Evolutionary conservation across 768 basidiomycete species (phyloP), one percentile per base, ranked within the genome.

Genomic region (Tulasnella sp.): DNA sequence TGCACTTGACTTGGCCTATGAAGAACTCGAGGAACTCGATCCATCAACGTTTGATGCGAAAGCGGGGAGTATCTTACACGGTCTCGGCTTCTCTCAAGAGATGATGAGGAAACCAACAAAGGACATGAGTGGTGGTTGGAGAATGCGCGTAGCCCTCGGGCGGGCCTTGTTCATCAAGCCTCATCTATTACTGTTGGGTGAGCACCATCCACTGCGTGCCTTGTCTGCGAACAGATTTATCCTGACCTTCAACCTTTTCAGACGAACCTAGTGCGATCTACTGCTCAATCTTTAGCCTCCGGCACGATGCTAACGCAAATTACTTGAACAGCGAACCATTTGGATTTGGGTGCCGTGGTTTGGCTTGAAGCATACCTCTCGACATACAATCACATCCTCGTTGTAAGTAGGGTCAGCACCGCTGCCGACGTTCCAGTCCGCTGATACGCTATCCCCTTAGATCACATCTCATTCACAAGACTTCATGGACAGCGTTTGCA

Each of bases 51-150:
- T 99, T 83, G 98, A 99, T 85, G 89, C 91, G 48, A 99, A 99
- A 85, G 97, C 98, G 1, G 93, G 92, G 74, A 93, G 93, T 81
- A 97, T 99, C 81, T 89, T 99, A n/a, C 93, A 97, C 82, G 98
- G 97, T 90, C 90, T 99, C 51, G 97, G 97, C 20, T 99, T 99
- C 86, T 87, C 88, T 71, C 89, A 88, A 82, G 83, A 86, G 75
- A 99, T 99, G 97, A 98, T 99, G 96, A 89, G 89, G 84, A 93
- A 92, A 84, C 93, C 96, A 4, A 99, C 97, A 40, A 97, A 95
- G 86, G 97, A 99, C 84, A 99, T 99, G 97, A 92, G 91, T 82
- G 97, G 97, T 89, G 97, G 97, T 82, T 99, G 97, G 97, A 90
- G 97, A 74, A 99, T 99, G 97, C 91, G 97, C 84, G 97, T 99